Evolutionary conservation across 2,329 filamentous ascomycete species (phyloP).

Genomic region (Xenoacremonium recifei): DNA sequence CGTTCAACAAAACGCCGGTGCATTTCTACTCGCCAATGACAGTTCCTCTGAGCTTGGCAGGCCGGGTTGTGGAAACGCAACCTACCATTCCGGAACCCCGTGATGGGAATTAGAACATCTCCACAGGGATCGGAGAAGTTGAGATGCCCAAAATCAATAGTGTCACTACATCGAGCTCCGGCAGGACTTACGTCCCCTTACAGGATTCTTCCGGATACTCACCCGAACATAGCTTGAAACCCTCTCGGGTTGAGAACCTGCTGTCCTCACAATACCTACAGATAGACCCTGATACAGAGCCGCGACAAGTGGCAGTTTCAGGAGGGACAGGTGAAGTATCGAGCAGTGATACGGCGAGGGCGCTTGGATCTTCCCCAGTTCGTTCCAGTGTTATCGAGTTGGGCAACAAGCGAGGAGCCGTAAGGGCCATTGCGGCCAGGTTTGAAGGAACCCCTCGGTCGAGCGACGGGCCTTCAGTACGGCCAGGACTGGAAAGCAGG

Average conservation of each 20-base stretch:
- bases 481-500: slow-evolving; percentile 10
- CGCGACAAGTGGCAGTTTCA: no score
- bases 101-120: slow-evolving; percentile 18
- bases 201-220: no score
- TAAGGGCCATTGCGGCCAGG: slow-evolving; percentile 51
- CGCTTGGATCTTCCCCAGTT: no score
- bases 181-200: neutral
- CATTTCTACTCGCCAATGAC: slow-evolving; percentile 25
- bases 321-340: no score
- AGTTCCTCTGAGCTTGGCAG: slow-evolving; percentile 7
- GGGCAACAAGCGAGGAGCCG: slow-evolving; percentile 30
- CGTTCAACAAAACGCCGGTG: slow-evolving; percentile 16
- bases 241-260: slow-evolving; percentile 1
- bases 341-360: no score
- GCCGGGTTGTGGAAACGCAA: neutral
- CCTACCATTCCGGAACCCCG: slow-evolving; percentile 5
- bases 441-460: slow-evolving; percentile 39
- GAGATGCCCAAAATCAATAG: neutral
- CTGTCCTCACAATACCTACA: no score
- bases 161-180: neutral
- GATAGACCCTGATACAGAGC: no score
- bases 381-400: no score
- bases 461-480: slow-evolving; percentile 4
- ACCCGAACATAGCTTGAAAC: no score
- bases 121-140: slow-evolving; percentile 3